Conservation (phyloP, 495 filamentous ascomycete genomes). For the Bacidia rubella region DNA sequence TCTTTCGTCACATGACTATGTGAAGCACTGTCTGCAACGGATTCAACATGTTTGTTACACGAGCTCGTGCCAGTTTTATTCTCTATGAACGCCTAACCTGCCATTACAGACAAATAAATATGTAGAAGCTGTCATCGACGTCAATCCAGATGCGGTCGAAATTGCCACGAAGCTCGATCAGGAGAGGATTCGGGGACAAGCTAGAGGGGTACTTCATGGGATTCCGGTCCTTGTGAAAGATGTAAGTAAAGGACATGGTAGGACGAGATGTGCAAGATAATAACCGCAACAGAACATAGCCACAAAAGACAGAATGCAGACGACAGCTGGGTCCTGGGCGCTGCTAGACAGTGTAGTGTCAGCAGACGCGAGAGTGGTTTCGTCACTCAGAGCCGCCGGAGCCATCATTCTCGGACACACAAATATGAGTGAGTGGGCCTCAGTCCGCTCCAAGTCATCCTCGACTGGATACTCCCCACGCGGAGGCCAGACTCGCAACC, state of each 20-base stretch:
- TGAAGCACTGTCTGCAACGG: no score
- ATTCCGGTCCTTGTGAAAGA: slow-evolving; percentile 46
- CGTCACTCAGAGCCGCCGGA: slow-evolving; percentile 26
- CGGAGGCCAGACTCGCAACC: slow-evolving; percentile 25
- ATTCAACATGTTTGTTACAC: no score
- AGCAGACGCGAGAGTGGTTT: slow-evolving; percentile 21
- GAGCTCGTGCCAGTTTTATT: no score
- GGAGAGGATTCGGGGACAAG: slow-evolving; percentile 27
- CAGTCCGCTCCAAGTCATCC: slow-evolving; percentile 20
- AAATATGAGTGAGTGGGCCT: slow-evolving; percentile 29
- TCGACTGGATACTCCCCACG: slow-evolving; percentile 29
- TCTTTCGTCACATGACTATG: no score
- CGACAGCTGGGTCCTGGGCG: slow-evolving; percentile 32
- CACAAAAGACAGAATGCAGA: slow-evolving; percentile 44
- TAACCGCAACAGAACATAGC: slow-evolving; percentile 35
- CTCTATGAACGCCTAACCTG: no score
- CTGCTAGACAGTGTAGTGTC: slow-evolving; percentile 19
- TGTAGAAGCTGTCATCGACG: slow-evolving; percentile 31
- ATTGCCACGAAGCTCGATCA: slow-evolving; percentile 31
- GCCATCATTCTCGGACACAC: slow-evolving; percentile 32
- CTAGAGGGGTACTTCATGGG: slow-evolving; percentile 40
- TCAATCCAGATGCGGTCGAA: slow-evolving; percentile 34
- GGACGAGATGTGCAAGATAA: neutral
- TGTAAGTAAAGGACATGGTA: slow-evolving; percentile 3
- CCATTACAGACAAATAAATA: slow-evolving; percentile 9